Evolutionary conservation across 2,329 filamentous ascomycete genomes (phyloP).

Genomic region (Aspergillus fumigatiaffinis): DNA sequence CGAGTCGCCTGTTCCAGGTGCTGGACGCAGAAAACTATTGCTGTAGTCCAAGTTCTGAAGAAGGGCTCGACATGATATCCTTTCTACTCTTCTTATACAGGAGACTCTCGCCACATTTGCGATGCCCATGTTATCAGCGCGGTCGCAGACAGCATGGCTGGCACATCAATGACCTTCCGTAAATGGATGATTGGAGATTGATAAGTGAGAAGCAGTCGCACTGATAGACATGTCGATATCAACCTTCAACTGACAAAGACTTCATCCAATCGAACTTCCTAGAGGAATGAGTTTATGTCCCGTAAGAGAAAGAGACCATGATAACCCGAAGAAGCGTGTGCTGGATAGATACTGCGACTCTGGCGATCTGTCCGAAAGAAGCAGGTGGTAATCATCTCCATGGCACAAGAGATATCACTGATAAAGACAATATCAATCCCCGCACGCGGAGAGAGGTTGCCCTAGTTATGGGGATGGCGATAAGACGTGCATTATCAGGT

Average conservation of each 20-base stretch:
- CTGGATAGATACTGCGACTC: background rate
- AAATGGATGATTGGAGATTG: background rate
- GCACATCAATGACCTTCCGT: background rate
- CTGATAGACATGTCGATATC: background rate
- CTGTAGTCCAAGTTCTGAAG: background rate
- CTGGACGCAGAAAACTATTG: background rate
- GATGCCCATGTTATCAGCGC: background rate
- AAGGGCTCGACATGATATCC: background rate
- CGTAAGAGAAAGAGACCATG: background rate
- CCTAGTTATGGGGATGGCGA: background rate
- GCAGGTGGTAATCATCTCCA: background rate
- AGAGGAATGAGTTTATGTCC: background rate
- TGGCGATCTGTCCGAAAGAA: background rate
- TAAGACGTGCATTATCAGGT: background rate
- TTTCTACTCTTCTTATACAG: background rate
- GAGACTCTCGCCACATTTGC: background rate
- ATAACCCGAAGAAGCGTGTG: background rate
- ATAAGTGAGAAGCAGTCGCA: background rate
- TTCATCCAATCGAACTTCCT: background rate
- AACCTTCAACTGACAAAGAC: background rate
- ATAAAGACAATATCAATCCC: background rate
- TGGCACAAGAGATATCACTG: background rate
- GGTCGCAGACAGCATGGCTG: background rate
- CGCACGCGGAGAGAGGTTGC: background rate
- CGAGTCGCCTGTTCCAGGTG: no score